Evolutionary conservation across 2,329 filamentous ascomycete genomes (phyloP).

Genomic region (Byssothecium circinans): DNA sequence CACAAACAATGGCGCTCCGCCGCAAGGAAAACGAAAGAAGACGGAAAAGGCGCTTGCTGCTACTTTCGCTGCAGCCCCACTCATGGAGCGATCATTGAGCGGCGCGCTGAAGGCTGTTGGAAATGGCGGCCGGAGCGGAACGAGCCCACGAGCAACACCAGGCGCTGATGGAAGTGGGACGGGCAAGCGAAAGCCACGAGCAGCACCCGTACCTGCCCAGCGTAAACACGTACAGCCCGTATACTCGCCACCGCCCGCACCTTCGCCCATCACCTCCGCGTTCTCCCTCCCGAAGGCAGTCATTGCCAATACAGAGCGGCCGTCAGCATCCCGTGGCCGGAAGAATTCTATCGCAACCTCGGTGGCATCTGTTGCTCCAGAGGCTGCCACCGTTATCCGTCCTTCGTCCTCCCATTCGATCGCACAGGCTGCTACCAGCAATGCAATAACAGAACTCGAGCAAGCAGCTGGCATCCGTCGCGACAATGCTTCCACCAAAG

Average conservation of each 20-base stretch:
- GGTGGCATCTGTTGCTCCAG: constrained; percentile 55
- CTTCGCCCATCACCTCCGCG: constrained; percentile 73
- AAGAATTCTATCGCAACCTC: constrained; percentile 64
- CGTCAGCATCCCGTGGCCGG: constrained; percentile 70
- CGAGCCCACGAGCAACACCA: constrained; percentile 71
- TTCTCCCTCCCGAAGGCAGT: constrained; percentile 61
- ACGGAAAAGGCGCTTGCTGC: constrained; percentile 63
- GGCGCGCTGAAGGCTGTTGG: constrained; percentile 54
- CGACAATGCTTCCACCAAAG: constrained; percentile 27
- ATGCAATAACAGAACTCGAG: constrained; percentile 35
- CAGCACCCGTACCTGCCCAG: constrained; percentile 66
- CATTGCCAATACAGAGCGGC: constrained; percentile 53
- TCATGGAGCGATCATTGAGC: constrained; percentile 71
- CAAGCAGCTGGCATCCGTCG: constrained; percentile 32
- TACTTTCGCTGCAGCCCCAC: constrained; percentile 39
- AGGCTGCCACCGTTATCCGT: constrained; percentile 31
- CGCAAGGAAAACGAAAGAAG: constrained; percentile 74
- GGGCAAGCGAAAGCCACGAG: constrained; percentile 71
- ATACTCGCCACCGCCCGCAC: constrained; percentile 70
- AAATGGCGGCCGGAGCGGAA: constrained; percentile 41
- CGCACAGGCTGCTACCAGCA: constrained; percentile 30
- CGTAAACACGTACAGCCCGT: constrained; percentile 68
- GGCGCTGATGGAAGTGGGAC: constrained; percentile 54
- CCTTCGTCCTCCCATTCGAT: constrained; percentile 43
- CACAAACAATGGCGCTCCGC: constrained; percentile 55